A percentile compares a stretch with the other conserved stretches of the same genome.
These are phyloP conservation scores for Priceomyces fermenticarens DNA, from an alignment of 805 yeast genomes.

Conservation along the genomic window DNA sequence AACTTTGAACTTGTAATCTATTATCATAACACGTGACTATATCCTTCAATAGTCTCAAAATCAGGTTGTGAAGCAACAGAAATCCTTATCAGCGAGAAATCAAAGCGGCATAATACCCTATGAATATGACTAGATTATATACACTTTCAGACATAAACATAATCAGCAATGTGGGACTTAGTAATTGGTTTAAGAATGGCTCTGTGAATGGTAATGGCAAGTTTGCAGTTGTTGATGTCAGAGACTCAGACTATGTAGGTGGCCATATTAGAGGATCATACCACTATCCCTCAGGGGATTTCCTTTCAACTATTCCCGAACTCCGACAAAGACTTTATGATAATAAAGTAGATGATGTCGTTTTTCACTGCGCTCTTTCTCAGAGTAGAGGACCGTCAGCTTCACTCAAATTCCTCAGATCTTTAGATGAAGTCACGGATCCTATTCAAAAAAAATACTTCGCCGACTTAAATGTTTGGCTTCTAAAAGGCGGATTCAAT, in stretches of 20 bases:
- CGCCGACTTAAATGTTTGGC: conserved; percentile 53
- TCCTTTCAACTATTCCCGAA: conserved; percentile 37
- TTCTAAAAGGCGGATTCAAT: conserved; percentile 80
- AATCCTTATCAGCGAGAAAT: too few relatives aligned
- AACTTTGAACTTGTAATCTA: too few relatives aligned
- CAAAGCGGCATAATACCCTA: too few relatives aligned
- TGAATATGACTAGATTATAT: conserved; percentile 12
- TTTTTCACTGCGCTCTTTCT: conserved; percentile 88
- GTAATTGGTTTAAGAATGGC: conserved; percentile 41
- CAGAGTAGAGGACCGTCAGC: conserved; percentile 92
- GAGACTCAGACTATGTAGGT: conserved; percentile 81
- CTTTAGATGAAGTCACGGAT: conserved; percentile 32
- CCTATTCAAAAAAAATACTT: conserved; percentile 18
- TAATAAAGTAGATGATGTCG: conserved; percentile 46
- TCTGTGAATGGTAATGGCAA: conserved; percentile 36
- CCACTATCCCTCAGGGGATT: conserved; percentile 52
- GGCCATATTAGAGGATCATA: conserved; percentile 62
- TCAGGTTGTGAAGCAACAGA: too few relatives aligned
- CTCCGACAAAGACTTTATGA: conserved; percentile 31
- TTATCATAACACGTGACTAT: too few relatives aligned
- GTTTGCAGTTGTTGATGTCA: conserved; percentile 71
- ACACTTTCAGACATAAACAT: conserved; percentile 44
- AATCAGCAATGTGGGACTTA: conserved; percentile 43
- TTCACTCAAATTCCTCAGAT: conserved; percentile 59
- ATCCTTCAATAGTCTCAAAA: too few relatives aligned